Conservation (phyloP, 1,139 yeast species). For the Geotrichum phurueaensis region DNA sequence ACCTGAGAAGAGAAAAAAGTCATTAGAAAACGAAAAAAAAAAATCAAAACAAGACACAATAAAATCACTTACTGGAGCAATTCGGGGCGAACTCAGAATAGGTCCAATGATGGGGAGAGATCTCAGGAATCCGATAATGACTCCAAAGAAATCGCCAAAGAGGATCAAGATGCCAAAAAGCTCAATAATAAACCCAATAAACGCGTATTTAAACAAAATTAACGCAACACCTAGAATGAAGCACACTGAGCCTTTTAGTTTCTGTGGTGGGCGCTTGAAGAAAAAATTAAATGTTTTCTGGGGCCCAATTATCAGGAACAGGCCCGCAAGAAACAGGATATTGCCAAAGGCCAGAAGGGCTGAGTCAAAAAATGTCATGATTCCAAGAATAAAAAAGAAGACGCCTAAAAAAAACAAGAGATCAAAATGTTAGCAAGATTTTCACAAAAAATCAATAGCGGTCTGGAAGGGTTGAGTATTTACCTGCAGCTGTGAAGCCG, state of each 20-base stretch:
- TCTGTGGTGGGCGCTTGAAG: conserved; percentile 61
- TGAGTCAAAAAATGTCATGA: conserved; percentile 80
- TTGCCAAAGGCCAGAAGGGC: conserved; percentile 88
- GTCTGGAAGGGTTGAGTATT: conserved; percentile 13
- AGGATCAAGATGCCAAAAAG: conserved; percentile 80
- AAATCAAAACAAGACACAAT: background rate
- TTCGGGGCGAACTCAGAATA: conserved; percentile 65
- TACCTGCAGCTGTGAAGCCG: conserved; percentile 83
- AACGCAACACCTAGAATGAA: conserved; percentile 68
- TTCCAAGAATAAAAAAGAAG: conserved; percentile 72
- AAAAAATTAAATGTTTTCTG: conserved; percentile 78
- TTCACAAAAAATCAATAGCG: background rate
- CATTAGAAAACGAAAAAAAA: background rate
- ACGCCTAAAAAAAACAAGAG: conserved; percentile 35
- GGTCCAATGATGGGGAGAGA: conserved; percentile 88
- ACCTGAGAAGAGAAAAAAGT: conserved; percentile 2
- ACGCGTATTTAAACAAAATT: conserved; percentile 70
- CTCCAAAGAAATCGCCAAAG: conserved; percentile 89
- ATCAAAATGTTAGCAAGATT: background rate
- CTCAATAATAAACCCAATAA: conserved; percentile 79
- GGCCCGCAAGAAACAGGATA: conserved; percentile 71
- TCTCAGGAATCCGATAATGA: conserved; percentile 81
- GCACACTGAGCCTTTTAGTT: conserved; percentile 78
- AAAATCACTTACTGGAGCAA: conserved; percentile 60
- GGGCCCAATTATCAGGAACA: conserved; percentile 80